Base-by-base conservation (phyloP, 73 alveolate species). In the Paramecium primaurelia region DNA sequence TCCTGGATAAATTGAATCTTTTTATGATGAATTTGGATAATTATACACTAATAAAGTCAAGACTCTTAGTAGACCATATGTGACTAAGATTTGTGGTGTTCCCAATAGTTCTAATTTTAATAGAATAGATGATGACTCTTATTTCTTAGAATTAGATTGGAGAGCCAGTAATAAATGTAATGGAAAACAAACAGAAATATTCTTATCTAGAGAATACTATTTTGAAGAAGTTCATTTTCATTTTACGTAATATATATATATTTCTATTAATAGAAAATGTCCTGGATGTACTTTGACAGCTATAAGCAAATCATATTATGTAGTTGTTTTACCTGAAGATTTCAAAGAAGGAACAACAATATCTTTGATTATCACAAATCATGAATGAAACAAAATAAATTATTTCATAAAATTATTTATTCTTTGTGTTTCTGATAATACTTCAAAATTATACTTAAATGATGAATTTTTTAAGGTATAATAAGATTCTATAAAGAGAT, bases 1-100 rank as follows among this genome's bases (percentile, higher is more conserved):
- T 49, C 94, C 94, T 45, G 98, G 94, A 25, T 59, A 92, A 2
- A 90, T 90, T 58, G 98, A 95, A 92, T 95, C 96, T 34, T 93
- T 95, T 58, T 95, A 86, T 92, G 93, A 93, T 60, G 93, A 90
- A 8, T 90, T 92, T 92, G 98, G 98, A 18, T 93, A 93, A 54
- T 87, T 93, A 30, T 94, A 95, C 59, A 73, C 71, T 25, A 93
- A 92, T 8, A 95, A 95, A 71, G 98, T 93, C 59, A 93, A 88
- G 40, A 88, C 95, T 10, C 75, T 95, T 30, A 80, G 95, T 91
- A 92, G 97, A 75, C 95, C 95, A 18, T 95, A 95, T 64, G 96
- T 94, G 2, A 71, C 92, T 92, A 92, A 92, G 38, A 92, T 93
- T 12, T 95, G 95, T 83, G 98, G 98, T 58, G 30, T 42, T 18